Conservation (phyloP, 2,329 filamentous ascomycete genomes). For the Huntiella savannae region DNA sequence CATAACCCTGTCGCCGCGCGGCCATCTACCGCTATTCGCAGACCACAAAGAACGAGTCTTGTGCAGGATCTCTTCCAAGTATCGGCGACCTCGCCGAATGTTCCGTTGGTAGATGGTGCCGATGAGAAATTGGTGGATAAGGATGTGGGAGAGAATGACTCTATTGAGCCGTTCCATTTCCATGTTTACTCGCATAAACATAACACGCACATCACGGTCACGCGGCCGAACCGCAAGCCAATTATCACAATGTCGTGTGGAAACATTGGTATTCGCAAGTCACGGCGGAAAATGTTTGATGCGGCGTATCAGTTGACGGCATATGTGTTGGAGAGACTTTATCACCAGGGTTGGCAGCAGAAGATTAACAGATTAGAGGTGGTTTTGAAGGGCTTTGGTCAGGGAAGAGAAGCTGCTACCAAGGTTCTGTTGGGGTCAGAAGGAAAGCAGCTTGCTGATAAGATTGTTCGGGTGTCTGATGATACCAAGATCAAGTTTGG, state of each 20-base stretch:
- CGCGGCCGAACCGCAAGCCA: conserved; percentile 59
- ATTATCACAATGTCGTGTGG: conserved; percentile 67
- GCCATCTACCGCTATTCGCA: background rate
- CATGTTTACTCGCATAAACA: conserved; percentile 78
- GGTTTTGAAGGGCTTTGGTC: conserved; percentile 66
- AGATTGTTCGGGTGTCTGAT: conserved; percentile 68
- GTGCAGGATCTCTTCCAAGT: background rate
- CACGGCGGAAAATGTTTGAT: conserved; percentile 65
- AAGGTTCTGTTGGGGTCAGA: conserved; percentile 81
- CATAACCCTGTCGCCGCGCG: background rate
- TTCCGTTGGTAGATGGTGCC: background rate
- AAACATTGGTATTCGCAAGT: conserved; percentile 81
- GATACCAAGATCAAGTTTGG: conserved; percentile 87
- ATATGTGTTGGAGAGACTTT: conserved; percentile 66
- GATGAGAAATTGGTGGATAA: conserved; percentile 6
- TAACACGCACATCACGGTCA: conserved; percentile 87
- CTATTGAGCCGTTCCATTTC: conserved; percentile 56
- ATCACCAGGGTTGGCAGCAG: conserved; percentile 59
- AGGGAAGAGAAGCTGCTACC: conserved; percentile 68
- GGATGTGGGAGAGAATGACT: conserved; percentile 14
- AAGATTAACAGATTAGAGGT: conserved; percentile 66
- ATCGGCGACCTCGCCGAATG: background rate
- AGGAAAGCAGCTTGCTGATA: conserved; percentile 52
- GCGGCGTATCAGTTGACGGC: conserved; percentile 77
- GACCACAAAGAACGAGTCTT: conserved; percentile 3